phyloP scores from a whole-genome alignment of 805 yeast genomes.

The Candida sphagnicola region DNA sequence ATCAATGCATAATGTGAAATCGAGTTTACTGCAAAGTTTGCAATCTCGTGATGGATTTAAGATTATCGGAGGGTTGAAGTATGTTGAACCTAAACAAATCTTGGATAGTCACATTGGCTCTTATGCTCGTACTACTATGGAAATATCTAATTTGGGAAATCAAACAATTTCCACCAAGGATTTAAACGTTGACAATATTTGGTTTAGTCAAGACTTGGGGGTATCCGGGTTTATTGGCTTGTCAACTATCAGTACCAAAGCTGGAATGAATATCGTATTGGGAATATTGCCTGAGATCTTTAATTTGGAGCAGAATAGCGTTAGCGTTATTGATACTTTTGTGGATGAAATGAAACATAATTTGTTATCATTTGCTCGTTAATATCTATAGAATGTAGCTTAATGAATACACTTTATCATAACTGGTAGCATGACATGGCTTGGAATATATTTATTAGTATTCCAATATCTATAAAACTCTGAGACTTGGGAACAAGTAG shows the following conservation, averaged over 20 bases:
- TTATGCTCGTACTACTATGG: slow-evolving; percentile 11
- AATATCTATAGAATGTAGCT: no score
- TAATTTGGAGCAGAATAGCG: slow-evolving; percentile 5
- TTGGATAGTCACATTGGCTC: slow-evolving; percentile 9
- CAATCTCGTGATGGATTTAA: slow-evolving; percentile 9
- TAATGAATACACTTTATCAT: no score
- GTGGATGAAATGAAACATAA: slow-evolving; percentile 2
- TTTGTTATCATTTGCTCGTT: not conserved
- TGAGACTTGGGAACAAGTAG: no score
- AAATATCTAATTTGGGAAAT: slow-evolving; percentile 18
- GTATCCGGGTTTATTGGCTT: slow-evolving; percentile 10
- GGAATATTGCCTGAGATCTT: slow-evolving; percentile 7
- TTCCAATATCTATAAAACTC: no score
- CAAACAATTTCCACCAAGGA: slow-evolving; percentile 5
- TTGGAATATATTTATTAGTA: no score
- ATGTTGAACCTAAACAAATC: slow-evolving; percentile 9
- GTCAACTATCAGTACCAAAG: slow-evolving; percentile 11
- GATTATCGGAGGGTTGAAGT: slow-evolving; percentile 11
- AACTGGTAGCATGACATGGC: no score
- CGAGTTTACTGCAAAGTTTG: slow-evolving; percentile 4
- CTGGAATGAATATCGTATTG: slow-evolving; percentile 15
- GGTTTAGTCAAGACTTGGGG: slow-evolving; percentile 18
- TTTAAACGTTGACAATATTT: slow-evolving; percentile 10
- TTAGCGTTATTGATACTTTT: slow-evolving; percentile 7
- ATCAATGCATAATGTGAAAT: not conserved